phyloP scores from a whole-genome alignment of 345 rosid species.

The Bretschneidera sinensis region DNA sequence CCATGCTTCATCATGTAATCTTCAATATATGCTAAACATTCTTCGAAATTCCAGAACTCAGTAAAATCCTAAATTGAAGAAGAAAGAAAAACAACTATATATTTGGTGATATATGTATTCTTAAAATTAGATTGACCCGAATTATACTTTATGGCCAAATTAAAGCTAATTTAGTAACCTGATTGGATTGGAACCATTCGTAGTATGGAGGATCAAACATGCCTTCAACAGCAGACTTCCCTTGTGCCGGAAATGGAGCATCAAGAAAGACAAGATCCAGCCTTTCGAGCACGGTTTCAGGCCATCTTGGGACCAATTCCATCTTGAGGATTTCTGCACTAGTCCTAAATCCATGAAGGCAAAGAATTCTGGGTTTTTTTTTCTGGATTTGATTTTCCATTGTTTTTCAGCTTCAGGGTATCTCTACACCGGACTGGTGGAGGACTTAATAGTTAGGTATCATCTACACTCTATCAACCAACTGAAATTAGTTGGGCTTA shows the following conservation, averaged over 20 bases:
- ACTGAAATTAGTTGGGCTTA: too few species aligned
- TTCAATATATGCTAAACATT: slow-evolving; percentile 32
- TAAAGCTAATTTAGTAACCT: too few species aligned
- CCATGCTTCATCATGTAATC: slow-evolving; percentile 40
- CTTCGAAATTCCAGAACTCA: slow-evolving; percentile 38
- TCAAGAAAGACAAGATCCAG: slow-evolving; percentile 41
- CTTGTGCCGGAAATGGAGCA: slow-evolving; percentile 34
- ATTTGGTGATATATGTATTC: too few species aligned
- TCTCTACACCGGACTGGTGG: slow-evolving; percentile 8
- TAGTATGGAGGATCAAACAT: slow-evolving; percentile 41
- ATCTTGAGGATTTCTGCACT: slow-evolving; percentile 31
- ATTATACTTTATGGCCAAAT: too few species aligned
- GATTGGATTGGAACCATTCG: slow-evolving; percentile 33
- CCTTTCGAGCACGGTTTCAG: slow-evolving; percentile 18
- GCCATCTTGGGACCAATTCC: slow-evolving; percentile 22
- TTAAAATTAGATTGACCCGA: too few species aligned
- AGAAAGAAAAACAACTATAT: too few species aligned
- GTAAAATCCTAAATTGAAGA: slow-evolving; percentile 21
- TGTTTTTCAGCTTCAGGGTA: too few species aligned
- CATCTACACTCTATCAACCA: too few species aligned
- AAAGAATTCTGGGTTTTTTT: slow-evolving; percentile 29
- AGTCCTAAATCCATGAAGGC: slow-evolving; percentile 45
- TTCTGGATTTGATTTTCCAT: too few species aligned
- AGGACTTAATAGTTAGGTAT: too few species aligned
- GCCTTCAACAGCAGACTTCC: slow-evolving; percentile 39